Base-by-base conservation (phyloP, 2,329 filamentous ascomycete genomes). In the Trichoderma cornu-damae region DNA sequence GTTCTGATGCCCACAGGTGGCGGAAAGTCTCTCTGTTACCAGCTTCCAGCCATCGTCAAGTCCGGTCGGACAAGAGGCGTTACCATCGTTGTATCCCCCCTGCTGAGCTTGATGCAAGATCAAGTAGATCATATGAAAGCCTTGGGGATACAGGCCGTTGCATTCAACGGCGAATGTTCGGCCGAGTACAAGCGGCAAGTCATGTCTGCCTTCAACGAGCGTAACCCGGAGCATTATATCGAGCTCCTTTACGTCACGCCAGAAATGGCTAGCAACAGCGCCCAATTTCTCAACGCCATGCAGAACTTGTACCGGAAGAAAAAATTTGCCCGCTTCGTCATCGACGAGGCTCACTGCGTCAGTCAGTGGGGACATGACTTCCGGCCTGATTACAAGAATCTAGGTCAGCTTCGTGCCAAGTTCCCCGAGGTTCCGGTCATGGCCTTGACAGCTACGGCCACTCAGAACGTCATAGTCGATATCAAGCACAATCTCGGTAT, bases 331-430 rank as follows among this genome's bases (percentile, higher is more conserved):
- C 85, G 94, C 24, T 84, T 99, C 48, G 94, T 99, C 53, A 96
- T 99, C 61, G 94, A 99, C 64, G 95, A 99, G 74, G 94, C 94
- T n/a, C 94, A 99, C 70, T 99, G 94, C 71, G 93, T 99, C 24
- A 97, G 94, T 71, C 92, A 99, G 76, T 99, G 94, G 94, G 94
- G 94, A 1, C 94, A 99, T 65, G 94, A 99, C 70, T 99, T 99
- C 69, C 85, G 95, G 44, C 93, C 92, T 0, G 93, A 97, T 69
- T 99, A 99, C 76, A 96, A 96, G 71, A 82, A 83, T 28, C 77
- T 99, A 3, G 90, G 92, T 26, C 80, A 85, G 59, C 77, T 96
- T 42, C 83, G 93, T 48, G 71, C 76, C 38, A 83, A 81, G 52
- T 93, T 93, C 64, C 85, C 86, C 0, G 82, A 83, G 2, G 89